Evolutionary conservation across 169 alveolate species (phyloP).

Genomic region (Plasmodium coatneyi): DNA sequence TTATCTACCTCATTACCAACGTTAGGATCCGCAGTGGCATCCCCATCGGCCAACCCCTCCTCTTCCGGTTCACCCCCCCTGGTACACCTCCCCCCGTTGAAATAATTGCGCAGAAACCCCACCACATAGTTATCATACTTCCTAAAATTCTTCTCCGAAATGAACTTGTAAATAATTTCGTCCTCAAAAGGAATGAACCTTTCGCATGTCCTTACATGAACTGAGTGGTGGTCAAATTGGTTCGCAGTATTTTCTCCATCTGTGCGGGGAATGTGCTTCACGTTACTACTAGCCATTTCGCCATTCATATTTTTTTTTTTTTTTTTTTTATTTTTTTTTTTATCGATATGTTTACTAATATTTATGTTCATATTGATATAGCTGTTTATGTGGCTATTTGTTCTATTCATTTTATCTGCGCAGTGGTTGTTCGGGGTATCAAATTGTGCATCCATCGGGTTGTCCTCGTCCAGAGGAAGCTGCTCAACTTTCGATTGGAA

Average conservation of each 20-base stretch:
- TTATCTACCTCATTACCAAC: background rate
- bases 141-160: slow-evolving; percentile 43
- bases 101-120: slow-evolving; percentile 15
- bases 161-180: slow-evolving; percentile 56
- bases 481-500: background rate
- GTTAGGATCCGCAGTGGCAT: background rate
- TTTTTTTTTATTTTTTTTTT: slow-evolving; percentile 28
- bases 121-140: slow-evolving; percentile 47
- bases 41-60: background rate
- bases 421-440: background rate
- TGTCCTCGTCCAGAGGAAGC: background rate
- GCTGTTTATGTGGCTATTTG: background rate
- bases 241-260: background rate
- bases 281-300: background rate
- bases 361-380: background rate
- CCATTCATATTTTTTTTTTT: slow-evolving; percentile 10
- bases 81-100: background rate
- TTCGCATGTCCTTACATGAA: background rate
- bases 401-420: background rate
- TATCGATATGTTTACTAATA: slow-evolving; percentile 1
- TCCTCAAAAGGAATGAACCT: slow-evolving; percentile 23
- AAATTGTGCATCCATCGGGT: background rate
- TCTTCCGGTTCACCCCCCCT: background rate
- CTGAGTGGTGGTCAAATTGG: background rate
- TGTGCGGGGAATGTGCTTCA: background rate